Conservation (phyloP, 257 asterid genomes). For the Solanum appendiculatum region DNA sequence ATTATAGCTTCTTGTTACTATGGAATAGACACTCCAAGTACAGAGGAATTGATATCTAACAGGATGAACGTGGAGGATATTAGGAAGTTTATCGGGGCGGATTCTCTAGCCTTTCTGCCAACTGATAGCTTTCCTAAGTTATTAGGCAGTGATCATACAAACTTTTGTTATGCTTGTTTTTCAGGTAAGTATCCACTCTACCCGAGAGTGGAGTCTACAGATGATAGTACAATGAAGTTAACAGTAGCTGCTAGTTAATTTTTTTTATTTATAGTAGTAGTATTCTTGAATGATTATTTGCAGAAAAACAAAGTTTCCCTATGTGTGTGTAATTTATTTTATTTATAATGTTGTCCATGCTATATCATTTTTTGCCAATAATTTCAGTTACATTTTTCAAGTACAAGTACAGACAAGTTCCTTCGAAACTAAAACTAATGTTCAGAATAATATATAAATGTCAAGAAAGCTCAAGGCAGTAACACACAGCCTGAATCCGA, state of each 20-base stretch:
- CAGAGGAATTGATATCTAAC: conserved; percentile 68
- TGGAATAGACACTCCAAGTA: conserved; percentile 77
- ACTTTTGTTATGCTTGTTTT: conserved; percentile 72
- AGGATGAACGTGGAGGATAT: conserved; percentile 68
- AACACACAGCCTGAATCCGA: background rate
- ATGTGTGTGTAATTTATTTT: background rate
- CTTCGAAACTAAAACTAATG: too few species aligned
- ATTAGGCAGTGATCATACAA: conserved; percentile 30
- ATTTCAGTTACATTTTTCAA: too few species aligned
- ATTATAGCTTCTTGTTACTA: conserved; percentile 72
- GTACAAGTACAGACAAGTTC: background rate
- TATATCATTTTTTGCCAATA: background rate
- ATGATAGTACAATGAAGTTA: conserved; percentile 27
- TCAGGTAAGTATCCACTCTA: conserved; percentile 70
- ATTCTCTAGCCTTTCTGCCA: conserved; percentile 64
- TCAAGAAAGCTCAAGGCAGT: too few species aligned
- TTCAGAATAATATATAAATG: too few species aligned
- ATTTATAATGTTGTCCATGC: background rate
- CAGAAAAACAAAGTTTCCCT: background rate
- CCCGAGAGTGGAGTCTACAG: conserved; percentile 48
- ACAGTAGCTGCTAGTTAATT: background rate
- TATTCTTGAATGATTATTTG: background rate
- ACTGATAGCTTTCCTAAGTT: conserved; percentile 32
- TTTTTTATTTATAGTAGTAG: background rate
- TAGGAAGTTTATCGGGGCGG: conserved; percentile 60